Conservation (phyloP, 208 protist genomes). For the Acanthamoeba royreba region DNA sequence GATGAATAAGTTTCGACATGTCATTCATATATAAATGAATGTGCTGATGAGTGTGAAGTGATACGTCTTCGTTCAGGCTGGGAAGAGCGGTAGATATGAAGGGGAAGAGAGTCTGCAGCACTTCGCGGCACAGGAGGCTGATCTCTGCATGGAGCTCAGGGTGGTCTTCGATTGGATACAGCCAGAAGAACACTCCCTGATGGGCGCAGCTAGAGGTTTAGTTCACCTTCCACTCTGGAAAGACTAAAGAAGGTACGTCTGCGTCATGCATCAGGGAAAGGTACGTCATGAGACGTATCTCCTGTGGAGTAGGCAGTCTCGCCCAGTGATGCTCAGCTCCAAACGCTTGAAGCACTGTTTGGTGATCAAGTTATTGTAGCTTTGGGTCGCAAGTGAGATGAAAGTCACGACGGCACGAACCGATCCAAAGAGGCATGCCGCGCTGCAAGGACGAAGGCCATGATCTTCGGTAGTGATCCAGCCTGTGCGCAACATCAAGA, state of each 20-base stretch:
- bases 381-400: not conserved
- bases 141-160: not conserved
- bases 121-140: not conserved
- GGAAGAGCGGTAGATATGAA: not conserved
- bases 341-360: not conserved
- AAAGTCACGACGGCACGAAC: not conserved
- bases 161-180: not conserved
- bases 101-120: not conserved
- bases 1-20: too few species aligned
- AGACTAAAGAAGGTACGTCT: not conserved
- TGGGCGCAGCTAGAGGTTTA: not conserved
- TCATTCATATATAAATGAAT: too few species aligned
- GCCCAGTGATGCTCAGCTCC: not conserved
- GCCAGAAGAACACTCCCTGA: not conserved
- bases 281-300: not conserved
- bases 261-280: not conserved
- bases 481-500: not conserved
- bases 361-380: not conserved
- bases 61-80: too few species aligned
- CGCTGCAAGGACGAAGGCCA: not conserved
- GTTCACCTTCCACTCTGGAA: not conserved
- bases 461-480: not conserved
- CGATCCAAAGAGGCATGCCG: not conserved
- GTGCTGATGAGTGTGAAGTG: too few species aligned
- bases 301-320: not conserved